Percentiles rank a stretch among this genome's conserved stretches.
phyloP scores from a whole-genome alignment of 1,139 yeast genomes.

The Yamadazyma blattariae region DNA sequence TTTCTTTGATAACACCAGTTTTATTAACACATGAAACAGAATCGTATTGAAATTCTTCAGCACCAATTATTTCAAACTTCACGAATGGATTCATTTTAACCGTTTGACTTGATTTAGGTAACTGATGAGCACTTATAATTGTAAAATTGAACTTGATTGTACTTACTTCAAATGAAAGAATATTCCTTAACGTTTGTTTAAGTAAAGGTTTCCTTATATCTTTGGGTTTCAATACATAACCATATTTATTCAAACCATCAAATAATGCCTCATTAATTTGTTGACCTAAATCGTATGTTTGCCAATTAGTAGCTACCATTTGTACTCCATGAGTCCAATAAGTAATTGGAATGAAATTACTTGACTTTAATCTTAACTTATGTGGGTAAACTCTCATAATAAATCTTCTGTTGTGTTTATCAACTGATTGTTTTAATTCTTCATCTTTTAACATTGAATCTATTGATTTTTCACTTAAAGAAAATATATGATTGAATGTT shows the following conservation, averaged over 20 bases:
- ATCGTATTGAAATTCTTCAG: conserved; percentile 23
- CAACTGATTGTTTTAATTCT: conserved; percentile 48
- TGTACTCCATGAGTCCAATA: conserved; percentile 89
- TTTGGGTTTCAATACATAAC: conserved; percentile 76
- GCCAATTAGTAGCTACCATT: conserved; percentile 98
- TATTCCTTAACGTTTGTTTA: conserved; percentile 19
- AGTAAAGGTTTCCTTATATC: conserved; percentile 34
- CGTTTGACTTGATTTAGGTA: conserved; percentile 57
- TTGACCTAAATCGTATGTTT: conserved; percentile 84
- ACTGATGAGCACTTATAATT: conserved; percentile 80
- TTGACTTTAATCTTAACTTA: conserved; percentile 67
- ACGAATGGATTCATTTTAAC: conserved; percentile 53
- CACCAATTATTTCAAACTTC: conserved; percentile 54
- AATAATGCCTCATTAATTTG: conserved; percentile 89
- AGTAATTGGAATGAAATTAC: conserved; percentile 73
- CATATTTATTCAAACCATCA: conserved; percentile 53
- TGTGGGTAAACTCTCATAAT: conserved; percentile 89
- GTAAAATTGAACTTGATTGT: conserved; percentile 31
- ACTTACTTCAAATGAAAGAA: conserved; percentile 7
- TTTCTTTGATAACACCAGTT: conserved; percentile 45
- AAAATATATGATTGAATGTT: conserved; percentile 76
- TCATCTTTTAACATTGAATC: conserved; percentile 63
- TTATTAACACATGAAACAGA: conserved; percentile 12
- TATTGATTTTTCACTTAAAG: conserved; percentile 73
- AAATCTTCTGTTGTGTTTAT: conserved; percentile 73